phyloP scores from a whole-genome alignment of 1,284 basidiomycete species.

The Phaffia rhodozyma region DNA sequence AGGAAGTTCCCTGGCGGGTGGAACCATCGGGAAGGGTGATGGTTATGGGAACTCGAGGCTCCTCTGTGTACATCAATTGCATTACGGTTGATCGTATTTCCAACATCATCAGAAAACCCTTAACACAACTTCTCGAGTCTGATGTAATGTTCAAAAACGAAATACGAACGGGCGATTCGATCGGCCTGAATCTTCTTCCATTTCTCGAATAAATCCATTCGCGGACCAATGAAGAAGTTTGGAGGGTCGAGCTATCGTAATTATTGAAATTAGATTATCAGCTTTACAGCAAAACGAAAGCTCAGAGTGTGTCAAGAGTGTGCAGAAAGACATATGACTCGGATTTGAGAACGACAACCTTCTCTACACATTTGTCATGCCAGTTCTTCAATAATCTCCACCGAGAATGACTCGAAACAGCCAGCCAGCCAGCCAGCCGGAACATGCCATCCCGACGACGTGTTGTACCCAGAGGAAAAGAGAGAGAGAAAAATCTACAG shows the following conservation, averaged over 20 bases:
- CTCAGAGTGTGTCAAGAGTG: not conserved
- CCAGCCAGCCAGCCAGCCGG: conserved; percentile 50
- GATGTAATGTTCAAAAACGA: not conserved
- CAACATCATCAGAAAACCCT: conserved; percentile 1
- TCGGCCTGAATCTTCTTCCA: conserved; percentile 16
- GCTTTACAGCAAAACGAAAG: too few relatives aligned
- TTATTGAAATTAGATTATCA: too few relatives aligned
- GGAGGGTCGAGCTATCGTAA: conserved; percentile 13
- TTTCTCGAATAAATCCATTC: conserved; percentile 17
- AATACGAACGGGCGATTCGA: conserved; percentile 9
- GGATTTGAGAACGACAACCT: conserved; percentile 19
- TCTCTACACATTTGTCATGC: conserved; percentile 53
- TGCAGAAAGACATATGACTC: not conserved
- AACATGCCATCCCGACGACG: conserved; percentile 72
- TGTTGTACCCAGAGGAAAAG: conserved; percentile 66
- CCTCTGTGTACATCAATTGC: conserved; percentile 41
- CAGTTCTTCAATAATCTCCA: conserved; percentile 52
- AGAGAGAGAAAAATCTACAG: conserved; percentile 8
- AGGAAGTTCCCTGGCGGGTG: conserved; percentile 67
- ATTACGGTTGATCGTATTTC: conserved; percentile 7
- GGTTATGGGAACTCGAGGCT: conserved; percentile 69
- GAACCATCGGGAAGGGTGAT: conserved; percentile 84
- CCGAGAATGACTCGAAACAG: conserved; percentile 52
- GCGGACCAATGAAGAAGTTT: conserved; percentile 15
- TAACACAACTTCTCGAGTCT: not conserved